Base-by-base conservation (phyloP, 345 rosid genomes). In the Citrus inodora region DNA sequence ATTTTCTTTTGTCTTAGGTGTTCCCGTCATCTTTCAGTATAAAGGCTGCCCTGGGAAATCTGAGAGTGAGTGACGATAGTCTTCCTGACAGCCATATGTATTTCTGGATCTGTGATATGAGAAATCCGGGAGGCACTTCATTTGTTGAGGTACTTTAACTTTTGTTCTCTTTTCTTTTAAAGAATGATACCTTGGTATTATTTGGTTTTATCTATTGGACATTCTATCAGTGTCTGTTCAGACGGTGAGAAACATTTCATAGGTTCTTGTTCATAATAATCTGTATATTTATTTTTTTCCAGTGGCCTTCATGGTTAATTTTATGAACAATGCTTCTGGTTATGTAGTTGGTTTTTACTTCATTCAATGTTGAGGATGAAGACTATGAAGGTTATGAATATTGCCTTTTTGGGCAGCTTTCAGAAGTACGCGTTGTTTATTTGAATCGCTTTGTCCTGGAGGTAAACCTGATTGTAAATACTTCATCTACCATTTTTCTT, bases 41-140 rank as follows among this genome's bases (percentile, higher is more conserved):
- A 71, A 88, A 86, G 67, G 99, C 99, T 78, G 85, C 93, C 71
- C 87, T 96, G 68, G 99, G 99, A 78, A 96, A 96, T 87, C 81
- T 96, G 81, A 90, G 91, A 81, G 92, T 96, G 83, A 96, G 99
- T 86, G 99, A 96, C 69, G 91, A 96, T 63, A 92, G 99, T 85
- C 99, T 96, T 81, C 92, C 94, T 58, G 80, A 80, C 75, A 80
- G 78, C 78, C 99, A 94, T 81, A 77, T 94, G 87, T 96, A 96
- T 87, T 96, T 87, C 86, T 90, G 97, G 99, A 89, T 91, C 59
- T 96, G 99, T 86, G 98, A 96, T 87, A 96, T 92, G 98, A 92
- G 99, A 82, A 91, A 94, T 89, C 94, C 97, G 33, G 97, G 97
- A 69, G 98, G 98, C 75, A 92, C 92, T 80, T 96, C 99, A 76